Conservation (phyloP, 345 rosid species). For the Erucastrum elatum region DNA sequence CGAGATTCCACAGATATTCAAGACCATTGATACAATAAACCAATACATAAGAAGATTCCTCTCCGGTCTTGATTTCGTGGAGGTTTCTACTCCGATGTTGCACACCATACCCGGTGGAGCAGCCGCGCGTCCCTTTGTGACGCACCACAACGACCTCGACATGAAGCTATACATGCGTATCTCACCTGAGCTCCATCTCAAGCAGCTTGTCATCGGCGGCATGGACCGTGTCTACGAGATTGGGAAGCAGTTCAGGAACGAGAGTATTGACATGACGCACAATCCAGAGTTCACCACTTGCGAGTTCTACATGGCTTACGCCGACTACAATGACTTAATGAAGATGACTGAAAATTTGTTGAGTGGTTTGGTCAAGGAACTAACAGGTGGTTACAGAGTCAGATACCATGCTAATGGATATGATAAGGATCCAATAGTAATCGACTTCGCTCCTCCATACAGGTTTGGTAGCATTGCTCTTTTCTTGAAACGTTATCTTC, state of each 20-base stretch:
- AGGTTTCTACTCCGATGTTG: conserved; percentile 93
- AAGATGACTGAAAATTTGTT: conserved; percentile 70
- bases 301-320: conserved; percentile 96
- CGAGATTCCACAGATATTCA: conserved; percentile 62
- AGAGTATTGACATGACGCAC: conserved; percentile 94
- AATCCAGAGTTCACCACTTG: conserved; percentile 94
- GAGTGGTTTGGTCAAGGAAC: conserved; percentile 79
- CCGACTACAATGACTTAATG: conserved; percentile 91
- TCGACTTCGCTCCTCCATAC: conserved; percentile 88
- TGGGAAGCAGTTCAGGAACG: conserved; percentile 91
- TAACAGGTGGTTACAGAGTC: conserved; percentile 81
- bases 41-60: conserved; percentile 61
- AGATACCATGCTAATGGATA: conserved; percentile 76
- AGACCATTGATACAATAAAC: conserved; percentile 57
- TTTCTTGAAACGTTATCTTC: neutral
- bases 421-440: conserved; percentile 79
- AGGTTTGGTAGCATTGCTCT: conserved; percentile 45
- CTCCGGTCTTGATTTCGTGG: conserved; percentile 63
- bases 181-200: conserved; percentile 83
- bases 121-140: conserved; percentile 86
- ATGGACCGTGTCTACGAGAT: conserved; percentile 85
- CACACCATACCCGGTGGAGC: conserved; percentile 92
- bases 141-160: conserved; percentile 79
- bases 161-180: conserved; percentile 89
- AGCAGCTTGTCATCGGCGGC: conserved; percentile 88